These are phyloP conservation scores for Trypanosoma vivax DNA, from an alignment of 208 protist genomes.

Conservation along the genomic window DNA sequence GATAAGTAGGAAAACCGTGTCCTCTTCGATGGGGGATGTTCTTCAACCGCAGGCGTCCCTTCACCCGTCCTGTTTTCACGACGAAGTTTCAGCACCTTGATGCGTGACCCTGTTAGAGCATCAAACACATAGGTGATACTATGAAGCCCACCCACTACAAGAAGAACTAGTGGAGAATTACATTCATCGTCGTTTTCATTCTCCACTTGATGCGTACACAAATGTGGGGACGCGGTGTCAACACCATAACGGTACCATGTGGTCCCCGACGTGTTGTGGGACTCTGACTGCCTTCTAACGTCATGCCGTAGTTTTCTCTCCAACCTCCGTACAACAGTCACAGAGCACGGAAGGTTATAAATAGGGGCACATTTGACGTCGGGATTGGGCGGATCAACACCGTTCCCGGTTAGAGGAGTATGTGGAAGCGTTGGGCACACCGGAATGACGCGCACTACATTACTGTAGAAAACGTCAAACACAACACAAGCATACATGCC, in stretches of 20 bases:
- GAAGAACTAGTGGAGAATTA: conserved; percentile 18
- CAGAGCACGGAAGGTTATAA: conserved; percentile 44
- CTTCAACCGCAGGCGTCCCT: background rate
- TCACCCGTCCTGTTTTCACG: conserved; percentile 12
- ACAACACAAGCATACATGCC: conserved; percentile 65
- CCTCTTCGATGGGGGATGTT: conserved; percentile 10
- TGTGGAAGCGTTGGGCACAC: conserved; percentile 44
- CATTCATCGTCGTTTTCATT: conserved; percentile 10
- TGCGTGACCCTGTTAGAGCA: conserved; percentile 45
- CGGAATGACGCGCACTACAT: conserved; percentile 58
- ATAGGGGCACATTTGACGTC: conserved; percentile 32
- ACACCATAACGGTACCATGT: no score
- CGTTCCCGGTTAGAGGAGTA: conserved; percentile 27
- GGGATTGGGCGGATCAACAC: conserved; percentile 19
- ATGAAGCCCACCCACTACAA: conserved; percentile 58
- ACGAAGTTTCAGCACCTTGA: conserved; percentile 21
- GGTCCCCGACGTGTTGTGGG: no score
- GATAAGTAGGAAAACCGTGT: conserved; percentile 15
- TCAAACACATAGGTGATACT: conserved; percentile 60
- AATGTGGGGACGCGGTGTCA: no score
- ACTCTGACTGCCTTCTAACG: background rate
- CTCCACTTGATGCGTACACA: background rate
- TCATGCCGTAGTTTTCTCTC: conserved; percentile 1
- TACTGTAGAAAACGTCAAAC: conserved; percentile 59
- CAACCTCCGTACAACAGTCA: conserved; percentile 25